phyloP scores from a whole-genome alignment of 163 green algal species.

The Scenedesmus sp. region DNA sequence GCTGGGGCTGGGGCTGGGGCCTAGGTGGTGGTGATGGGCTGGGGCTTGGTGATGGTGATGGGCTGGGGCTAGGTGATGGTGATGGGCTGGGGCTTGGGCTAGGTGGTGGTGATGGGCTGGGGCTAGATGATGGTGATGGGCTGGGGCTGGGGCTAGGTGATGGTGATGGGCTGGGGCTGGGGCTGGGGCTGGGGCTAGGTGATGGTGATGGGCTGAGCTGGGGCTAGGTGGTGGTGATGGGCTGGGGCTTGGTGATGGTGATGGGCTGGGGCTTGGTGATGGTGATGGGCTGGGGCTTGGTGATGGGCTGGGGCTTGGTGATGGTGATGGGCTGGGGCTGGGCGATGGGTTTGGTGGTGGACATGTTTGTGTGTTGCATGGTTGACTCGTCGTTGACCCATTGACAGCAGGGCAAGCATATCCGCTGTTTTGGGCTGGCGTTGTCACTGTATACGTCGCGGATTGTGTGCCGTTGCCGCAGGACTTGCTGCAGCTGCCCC shows the following conservation, averaged over 20 bases:
- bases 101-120: too few relatives aligned
- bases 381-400: background rate
- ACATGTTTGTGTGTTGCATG: background rate
- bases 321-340: background rate
- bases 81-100: too few relatives aligned
- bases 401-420: background rate
- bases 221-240: too few relatives aligned
- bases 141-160: too few relatives aligned
- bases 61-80: too few relatives aligned
- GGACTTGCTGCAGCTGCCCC: background rate
- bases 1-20: too few relatives aligned
- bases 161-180: too few relatives aligned
- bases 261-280: background rate
- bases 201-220: too few relatives aligned
- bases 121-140: too few relatives aligned
- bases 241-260: background rate
- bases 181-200: too few relatives aligned
- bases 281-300: background rate
- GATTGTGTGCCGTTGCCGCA: background rate
- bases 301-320: background rate
- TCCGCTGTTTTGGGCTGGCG: background rate
- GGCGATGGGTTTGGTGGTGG: background rate
- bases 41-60: too few relatives aligned
- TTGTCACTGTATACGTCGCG: background rate
- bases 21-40: too few relatives aligned